These are phyloP conservation scores for Byssothecium circinans DNA, from an alignment of 2,329 filamentous ascomycete species.

Conservation along the genomic window DNA sequence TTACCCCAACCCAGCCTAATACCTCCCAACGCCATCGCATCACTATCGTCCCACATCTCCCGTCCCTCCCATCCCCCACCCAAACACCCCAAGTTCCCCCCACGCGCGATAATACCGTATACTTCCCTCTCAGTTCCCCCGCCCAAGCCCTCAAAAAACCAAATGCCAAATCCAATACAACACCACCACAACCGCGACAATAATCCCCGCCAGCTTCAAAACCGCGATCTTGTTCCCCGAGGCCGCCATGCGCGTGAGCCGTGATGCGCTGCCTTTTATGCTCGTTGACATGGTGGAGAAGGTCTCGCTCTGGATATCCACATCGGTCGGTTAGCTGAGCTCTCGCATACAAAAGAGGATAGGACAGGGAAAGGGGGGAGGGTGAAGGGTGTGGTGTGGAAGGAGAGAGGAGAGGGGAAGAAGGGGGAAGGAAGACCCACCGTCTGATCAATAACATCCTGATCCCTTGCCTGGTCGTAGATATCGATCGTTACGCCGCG, in stretches of 20 bases:
- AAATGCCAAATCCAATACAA: constrained; percentile 68
- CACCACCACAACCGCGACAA: constrained; percentile 71
- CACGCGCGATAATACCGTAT: not conserved
- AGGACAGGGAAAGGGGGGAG: too few relatives aligned
- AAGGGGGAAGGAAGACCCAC: constrained; percentile 61
- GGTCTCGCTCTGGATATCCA: constrained; percentile 68
- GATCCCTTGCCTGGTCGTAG: constrained; percentile 90
- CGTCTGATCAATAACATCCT: constrained; percentile 84
- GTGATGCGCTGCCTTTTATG: constrained; percentile 78
- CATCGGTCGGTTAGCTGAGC: too few relatives aligned
- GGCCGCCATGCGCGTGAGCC: constrained; percentile 86
- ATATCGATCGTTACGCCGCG: constrained; percentile 96
- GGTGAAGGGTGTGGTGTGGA: too few relatives aligned
- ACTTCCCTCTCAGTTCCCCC: not conserved
- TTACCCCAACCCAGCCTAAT: too few relatives aligned
- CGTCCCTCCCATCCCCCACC: not conserved
- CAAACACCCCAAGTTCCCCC: not conserved
- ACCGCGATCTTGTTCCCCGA: constrained; percentile 90
- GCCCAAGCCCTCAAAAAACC: constrained; percentile 19
- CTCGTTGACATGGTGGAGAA: constrained; percentile 85
- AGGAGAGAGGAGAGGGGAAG: not conserved
- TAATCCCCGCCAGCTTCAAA: constrained; percentile 82
- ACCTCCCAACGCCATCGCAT: too few relatives aligned
- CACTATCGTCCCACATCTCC: too few relatives aligned
- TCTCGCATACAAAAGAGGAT: too few relatives aligned